Evolutionary conservation across 2,329 filamentous ascomycete genomes (phyloP).

Genomic region (Orbilia ellipsospora): DNA sequence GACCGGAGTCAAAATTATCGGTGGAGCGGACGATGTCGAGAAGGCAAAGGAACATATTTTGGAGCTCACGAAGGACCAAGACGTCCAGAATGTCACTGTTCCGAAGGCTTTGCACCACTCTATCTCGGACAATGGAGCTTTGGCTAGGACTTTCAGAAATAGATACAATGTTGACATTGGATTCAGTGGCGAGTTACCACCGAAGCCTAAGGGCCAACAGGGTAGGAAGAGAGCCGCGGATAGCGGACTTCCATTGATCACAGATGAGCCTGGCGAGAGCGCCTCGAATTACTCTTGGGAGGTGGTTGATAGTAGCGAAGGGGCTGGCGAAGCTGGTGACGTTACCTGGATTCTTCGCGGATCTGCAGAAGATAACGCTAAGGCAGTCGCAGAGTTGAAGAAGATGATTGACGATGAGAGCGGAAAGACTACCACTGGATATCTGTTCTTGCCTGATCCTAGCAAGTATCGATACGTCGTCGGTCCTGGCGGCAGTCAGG

Average conservation of each 20-base stretch:
- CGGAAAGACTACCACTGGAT: slow-evolving; percentile 79
- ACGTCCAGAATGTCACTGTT: slow-evolving; percentile 86
- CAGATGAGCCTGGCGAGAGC: slow-evolving; percentile 75
- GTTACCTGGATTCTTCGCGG: slow-evolving; percentile 93
- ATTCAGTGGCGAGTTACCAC: slow-evolving; percentile 82
- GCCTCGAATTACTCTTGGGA: slow-evolving; percentile 81
- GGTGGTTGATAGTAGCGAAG: slow-evolving; percentile 73
- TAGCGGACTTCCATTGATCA: slow-evolving; percentile 84
- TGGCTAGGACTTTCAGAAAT: slow-evolving; percentile 89
- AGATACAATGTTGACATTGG: slow-evolving; percentile 91
- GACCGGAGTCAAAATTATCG: slow-evolving; percentile 86
- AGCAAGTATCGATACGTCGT: slow-evolving; percentile 90
- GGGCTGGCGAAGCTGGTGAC: slow-evolving; percentile 65
- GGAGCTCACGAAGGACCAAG: slow-evolving; percentile 81
- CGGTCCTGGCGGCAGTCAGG: slow-evolving; percentile 86
- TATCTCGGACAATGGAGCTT: slow-evolving; percentile 86
- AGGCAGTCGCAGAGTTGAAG: slow-evolving; percentile 80
- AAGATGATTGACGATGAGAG: slow-evolving; percentile 77
- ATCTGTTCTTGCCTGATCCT: slow-evolving; percentile 88
- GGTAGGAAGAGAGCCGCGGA: slow-evolving; percentile 69
- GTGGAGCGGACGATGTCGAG: slow-evolving; percentile 80
- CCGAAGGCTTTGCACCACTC: slow-evolving; percentile 84
- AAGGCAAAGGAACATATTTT: slow-evolving; percentile 88
- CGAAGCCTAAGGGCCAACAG: slow-evolving; percentile 68
- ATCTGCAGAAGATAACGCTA: slow-evolving; percentile 78